Evolutionary conservation across 202 grass and related monocot species (phyloP), one percentile per base, ranked within the genome.

Genomic region (Panicum hallii): DNA sequence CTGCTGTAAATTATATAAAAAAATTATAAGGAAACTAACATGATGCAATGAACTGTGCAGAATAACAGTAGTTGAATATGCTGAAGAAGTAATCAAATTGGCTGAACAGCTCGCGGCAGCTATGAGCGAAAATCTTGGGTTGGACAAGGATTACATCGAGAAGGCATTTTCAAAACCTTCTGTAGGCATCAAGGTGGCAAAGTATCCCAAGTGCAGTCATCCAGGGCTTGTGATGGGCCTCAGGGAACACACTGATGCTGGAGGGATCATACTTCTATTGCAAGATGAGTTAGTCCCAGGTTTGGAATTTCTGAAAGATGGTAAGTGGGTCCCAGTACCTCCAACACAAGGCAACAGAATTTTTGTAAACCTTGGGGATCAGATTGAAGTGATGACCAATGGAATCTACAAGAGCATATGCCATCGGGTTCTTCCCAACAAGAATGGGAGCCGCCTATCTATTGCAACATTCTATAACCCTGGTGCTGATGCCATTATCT

Each of bases 381-480:
- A 91, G 72, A 78, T 94, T 69, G 92, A 94, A 79, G 92, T 94
- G 46, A 81, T 91, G 26, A 94, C 87, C 81, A 91, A 89, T 62
- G 89, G 92, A 73, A 85, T 77, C 52, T 94, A 94, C 57, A 94
- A 89, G 74, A 94, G 92, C 74, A 89, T 94, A 71, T 74, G 47
- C 62, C 92, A 94, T 70, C 87, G 65, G 67, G 87, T 94, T 60
- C 41, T 83, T 32, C 78, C 89, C 20, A 84, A 83, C 77, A 81
- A 82, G 54, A 87, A 89, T 5, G 89, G 92, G 32, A 94, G 87
- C 70, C 86, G 81, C 30, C 72, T 91, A 57, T 94, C 92, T 36
- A 72, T 94, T 23, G 89, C 81, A 15, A 83, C 92, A 84, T 91
- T 94, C 84, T 94, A 94, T 75, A 94, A 91, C 78, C 92, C 92